A percentile compares a stretch with the other conserved stretches of the same genome.
These are phyloP conservation scores for Trichophyton rubrum DNA, from an alignment of 2,329 filamentous ascomycete genomes.

Conservation along the genomic window DNA sequence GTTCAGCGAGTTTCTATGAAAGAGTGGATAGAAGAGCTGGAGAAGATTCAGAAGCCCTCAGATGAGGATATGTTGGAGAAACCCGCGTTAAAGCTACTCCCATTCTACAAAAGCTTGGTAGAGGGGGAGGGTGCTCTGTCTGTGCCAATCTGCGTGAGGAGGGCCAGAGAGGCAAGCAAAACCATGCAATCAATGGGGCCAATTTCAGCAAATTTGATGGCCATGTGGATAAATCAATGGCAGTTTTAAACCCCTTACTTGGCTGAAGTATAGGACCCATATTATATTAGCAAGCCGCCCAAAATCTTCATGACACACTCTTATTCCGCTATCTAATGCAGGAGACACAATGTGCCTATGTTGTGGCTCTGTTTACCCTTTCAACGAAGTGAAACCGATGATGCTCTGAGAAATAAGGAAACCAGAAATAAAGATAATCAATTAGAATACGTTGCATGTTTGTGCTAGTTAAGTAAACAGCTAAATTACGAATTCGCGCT, in stretches of 20 bases:
- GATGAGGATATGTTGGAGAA: constrained; percentile 33
- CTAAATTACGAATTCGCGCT: too few species aligned
- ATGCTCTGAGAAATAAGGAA: too few species aligned
- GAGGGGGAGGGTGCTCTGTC: constrained; percentile 16
- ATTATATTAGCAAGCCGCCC: neutral
- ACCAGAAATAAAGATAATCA: too few species aligned
- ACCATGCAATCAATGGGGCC: constrained; percentile 33
- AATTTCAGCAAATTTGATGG: constrained; percentile 16
- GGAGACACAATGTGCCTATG: too few species aligned
- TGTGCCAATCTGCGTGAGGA: constrained; percentile 31
- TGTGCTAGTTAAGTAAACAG: too few species aligned
- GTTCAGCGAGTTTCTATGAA: constrained; percentile 30
- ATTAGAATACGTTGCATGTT: too few species aligned
- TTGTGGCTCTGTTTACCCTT: too few species aligned
- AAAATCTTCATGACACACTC: neutral
- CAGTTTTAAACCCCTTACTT: neutral
- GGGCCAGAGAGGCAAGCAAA: constrained; percentile 30
- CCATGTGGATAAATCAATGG: neutral
- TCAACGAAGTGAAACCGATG: too few species aligned
- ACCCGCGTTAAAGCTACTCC: constrained; percentile 42
- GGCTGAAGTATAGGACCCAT: neutral
- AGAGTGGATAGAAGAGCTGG: constrained; percentile 38
- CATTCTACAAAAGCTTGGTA: constrained; percentile 35
- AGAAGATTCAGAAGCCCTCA: constrained; percentile 28
- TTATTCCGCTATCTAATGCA: neutral